These are phyloP conservation scores for Phyllosticta citrichinensis DNA, from an alignment of 2,329 filamentous ascomycete genomes.

Conservation along the genomic window DNA sequence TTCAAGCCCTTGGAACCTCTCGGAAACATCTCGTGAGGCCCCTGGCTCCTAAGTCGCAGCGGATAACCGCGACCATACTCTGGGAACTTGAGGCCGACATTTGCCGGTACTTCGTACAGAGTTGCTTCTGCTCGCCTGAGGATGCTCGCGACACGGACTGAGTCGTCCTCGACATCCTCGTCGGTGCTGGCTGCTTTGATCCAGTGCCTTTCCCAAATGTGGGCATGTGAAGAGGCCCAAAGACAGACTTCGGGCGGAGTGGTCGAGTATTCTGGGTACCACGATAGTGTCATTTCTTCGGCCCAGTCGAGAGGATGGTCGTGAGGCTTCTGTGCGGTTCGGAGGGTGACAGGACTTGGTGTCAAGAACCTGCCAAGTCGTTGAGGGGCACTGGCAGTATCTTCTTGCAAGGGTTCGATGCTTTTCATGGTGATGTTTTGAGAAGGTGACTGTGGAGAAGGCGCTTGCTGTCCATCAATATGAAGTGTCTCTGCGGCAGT, in stretches of 20 bases:
- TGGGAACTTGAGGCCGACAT: neutral
- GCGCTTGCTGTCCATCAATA: neutral
- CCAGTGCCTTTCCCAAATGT: neutral
- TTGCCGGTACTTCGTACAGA: neutral
- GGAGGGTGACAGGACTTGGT: neutral
- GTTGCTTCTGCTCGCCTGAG: neutral
- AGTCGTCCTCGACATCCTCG: neutral
- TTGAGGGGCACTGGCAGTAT: neutral
- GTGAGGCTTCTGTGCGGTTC: neutral
- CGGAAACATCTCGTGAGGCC: neutral
- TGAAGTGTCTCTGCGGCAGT: neutral
- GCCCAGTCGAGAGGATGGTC: neutral
- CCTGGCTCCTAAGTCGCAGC: neutral
- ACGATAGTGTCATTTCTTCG: neutral
- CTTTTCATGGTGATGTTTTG: neutral
- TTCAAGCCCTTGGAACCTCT: slow-evolving; percentile 2
- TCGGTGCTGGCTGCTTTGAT: neutral
- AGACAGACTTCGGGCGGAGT: neutral
- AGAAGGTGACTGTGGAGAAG: neutral
- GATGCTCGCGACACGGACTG: neutral
- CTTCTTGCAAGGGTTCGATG: neutral
- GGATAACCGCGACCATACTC: neutral
- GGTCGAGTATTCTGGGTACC: neutral
- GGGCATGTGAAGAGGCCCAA: neutral
- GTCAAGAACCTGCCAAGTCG: neutral